phyloP scores from a whole-genome alignment of 768 basidiomycete species.

The Mycena rosella region DNA sequence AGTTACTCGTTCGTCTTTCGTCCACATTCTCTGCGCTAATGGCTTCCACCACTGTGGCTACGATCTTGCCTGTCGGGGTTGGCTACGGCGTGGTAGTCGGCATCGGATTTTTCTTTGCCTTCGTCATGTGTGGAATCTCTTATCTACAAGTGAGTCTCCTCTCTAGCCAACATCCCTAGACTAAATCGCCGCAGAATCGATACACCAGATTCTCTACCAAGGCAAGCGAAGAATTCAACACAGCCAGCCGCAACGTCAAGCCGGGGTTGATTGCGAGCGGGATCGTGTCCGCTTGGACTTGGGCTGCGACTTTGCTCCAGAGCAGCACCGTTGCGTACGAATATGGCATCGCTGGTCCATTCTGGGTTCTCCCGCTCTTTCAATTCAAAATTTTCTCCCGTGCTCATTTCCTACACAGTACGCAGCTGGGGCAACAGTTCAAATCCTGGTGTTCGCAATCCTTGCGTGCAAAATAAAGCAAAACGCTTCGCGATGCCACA shows the following conservation, averaged over 20 bases:
- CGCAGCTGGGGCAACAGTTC: slow-evolving; percentile 65
- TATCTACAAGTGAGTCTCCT: slow-evolving; percentile 14
- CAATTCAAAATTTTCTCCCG: not conserved
- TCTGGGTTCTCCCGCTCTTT: slow-evolving; percentile 43
- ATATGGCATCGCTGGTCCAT: slow-evolving; percentile 65
- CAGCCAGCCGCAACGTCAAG: slow-evolving; percentile 27
- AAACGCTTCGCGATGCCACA: slow-evolving; percentile 70
- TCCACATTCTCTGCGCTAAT: not conserved
- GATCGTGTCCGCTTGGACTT: slow-evolving; percentile 59
- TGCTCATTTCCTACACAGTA: slow-evolving; percentile 51
- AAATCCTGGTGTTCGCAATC: slow-evolving; percentile 66
- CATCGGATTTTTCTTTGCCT: slow-evolving; percentile 30
- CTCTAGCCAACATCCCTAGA: too few relatives aligned
- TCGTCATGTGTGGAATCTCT: slow-evolving; percentile 21
- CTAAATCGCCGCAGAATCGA: slow-evolving; percentile 13
- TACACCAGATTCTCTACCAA: slow-evolving; percentile 23
- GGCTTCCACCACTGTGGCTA: slow-evolving; percentile 9
- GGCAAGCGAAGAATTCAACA: slow-evolving; percentile 31
- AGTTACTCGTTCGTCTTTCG: not conserved
- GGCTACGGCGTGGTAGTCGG: slow-evolving; percentile 29
- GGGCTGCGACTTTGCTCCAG: slow-evolving; percentile 69
- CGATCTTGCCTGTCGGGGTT: slow-evolving; percentile 25
- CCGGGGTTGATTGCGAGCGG: slow-evolving; percentile 28
- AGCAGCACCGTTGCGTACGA: slow-evolving; percentile 66
- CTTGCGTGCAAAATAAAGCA: slow-evolving; percentile 69